phyloP scores from a whole-genome alignment of 2,329 filamentous ascomycete species.

The Dactylellina drechsleri region DNA sequence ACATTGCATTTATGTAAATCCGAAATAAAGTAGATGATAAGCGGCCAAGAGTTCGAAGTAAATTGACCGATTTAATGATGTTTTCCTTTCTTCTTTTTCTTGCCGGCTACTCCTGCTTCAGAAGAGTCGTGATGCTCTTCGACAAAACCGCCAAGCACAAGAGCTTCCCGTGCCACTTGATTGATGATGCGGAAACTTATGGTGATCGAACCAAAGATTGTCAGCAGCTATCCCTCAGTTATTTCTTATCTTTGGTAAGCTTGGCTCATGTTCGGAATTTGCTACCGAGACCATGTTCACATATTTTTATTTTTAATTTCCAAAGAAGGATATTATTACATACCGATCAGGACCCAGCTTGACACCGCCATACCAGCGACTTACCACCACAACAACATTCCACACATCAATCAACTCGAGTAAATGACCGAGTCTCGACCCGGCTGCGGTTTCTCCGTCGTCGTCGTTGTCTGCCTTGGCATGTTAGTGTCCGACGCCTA shows the following conservation, averaged over 20 bases:
- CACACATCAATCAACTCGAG: conserved; percentile 96
- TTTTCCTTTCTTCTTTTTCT: conserved; percentile 53
- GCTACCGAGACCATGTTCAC: neutral
- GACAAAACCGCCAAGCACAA: conserved; percentile 42
- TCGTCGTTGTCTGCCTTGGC: conserved; percentile 79
- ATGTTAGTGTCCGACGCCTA: conserved; percentile 15
- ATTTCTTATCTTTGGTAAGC: neutral
- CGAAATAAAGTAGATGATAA: no score
- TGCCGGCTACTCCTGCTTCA: conserved; percentile 29
- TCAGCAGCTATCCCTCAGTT: no score
- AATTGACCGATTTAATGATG: conserved; percentile 34
- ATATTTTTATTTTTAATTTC: neutral
- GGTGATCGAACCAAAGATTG: neutral
- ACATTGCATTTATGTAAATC: no score
- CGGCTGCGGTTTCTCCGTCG: conserved; percentile 93
- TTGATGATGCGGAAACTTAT: conserved; percentile 54
- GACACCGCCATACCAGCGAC: conserved; percentile 93
- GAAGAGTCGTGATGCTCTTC: conserved; percentile 40
- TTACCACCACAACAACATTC: conserved; percentile 92
- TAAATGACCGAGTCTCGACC: conserved; percentile 82
- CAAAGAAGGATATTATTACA: conserved; percentile 2
- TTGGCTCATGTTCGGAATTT: neutral
- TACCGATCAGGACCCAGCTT: conserved; percentile 82
- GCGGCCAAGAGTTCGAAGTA: neutral
- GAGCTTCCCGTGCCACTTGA: conserved; percentile 50